Base-by-base conservation (phyloP, 1,139 yeast genomes). In the Meyerozyma elateridarum region DNA sequence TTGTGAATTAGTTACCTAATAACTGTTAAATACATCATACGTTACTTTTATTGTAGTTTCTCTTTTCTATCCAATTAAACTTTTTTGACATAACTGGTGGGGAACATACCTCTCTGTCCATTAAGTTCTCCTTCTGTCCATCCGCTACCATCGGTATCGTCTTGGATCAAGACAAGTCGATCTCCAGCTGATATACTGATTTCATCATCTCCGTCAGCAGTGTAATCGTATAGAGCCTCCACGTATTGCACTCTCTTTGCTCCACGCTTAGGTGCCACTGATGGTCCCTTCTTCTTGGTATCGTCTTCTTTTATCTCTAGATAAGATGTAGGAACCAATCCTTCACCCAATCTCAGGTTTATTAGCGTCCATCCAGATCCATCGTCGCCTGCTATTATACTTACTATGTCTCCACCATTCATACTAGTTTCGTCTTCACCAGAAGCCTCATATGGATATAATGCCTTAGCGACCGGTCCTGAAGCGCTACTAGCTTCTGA, bases 281-380 rank as follows among this genome's bases (percentile, higher is more conserved):
- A 71, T 1, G 91, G 93, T 1, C 89, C 85, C 45, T 73, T 72
- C 46, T 72, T 76, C 52, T 71, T 75, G 14, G 45, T 36, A 9
- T 49, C 17, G 31, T 12, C 30, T 17, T 29, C 34, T 12, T 31
- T 29, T 9, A 82, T 55, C 42, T 79, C 79, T n/a, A 89, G 58
- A 49, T 93, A 93, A 1, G 84, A 59, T 0, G 95, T 79, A 1
- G 99, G 99, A 3, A 89, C 96, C 19, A 91, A 64, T 0, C 99
- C 99, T 31, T 61, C 61, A 8, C 55, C 51, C 39, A 43, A 82
- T 44, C 30, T 55, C 32, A 35, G 63, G 56, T 34, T 57, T 41
- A 46, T 81, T 74, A 44, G 60, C 1, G 95, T 81, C 99, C 99
- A 93, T 0, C 99, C 99, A 6, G 91, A 79, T 0, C 96, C 96